Conservation (phyloP, 2,329 filamentous ascomycete species). For the Canariomyces notabilis region DNA sequence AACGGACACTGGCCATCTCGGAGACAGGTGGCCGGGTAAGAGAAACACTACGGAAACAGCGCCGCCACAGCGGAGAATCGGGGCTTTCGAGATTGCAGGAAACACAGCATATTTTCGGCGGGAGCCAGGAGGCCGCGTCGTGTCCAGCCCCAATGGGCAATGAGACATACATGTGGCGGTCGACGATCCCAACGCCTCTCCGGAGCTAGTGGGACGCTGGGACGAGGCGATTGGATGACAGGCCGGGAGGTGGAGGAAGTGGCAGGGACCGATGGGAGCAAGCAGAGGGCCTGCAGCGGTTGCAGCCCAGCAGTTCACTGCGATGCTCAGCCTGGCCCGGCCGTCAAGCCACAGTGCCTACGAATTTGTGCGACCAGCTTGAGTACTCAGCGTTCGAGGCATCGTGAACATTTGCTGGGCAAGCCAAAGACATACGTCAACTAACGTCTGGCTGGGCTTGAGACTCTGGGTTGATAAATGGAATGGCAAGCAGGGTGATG, state of each 20-base stretch:
- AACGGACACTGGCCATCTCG: slow-evolving; percentile 1
- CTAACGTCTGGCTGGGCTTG: no score
- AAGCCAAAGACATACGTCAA: no score
- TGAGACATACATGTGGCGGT: slow-evolving; percentile 7
- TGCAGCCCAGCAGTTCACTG: background rate
- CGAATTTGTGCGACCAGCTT: slow-evolving; percentile 11
- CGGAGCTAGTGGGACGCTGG: background rate
- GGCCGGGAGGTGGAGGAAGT: slow-evolving; percentile 4
- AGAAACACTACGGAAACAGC: background rate
- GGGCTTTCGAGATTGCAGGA: background rate
- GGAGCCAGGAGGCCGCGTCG: background rate
- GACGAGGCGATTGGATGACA: slow-evolving; percentile 6
- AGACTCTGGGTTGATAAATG: no score
- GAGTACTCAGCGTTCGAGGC: background rate
- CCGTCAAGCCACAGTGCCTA: no score
- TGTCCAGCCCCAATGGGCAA: background rate
- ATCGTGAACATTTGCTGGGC: no score
- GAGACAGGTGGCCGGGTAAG: background rate
- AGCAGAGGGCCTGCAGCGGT: slow-evolving; percentile 7
- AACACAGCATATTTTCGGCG: slow-evolving; percentile 3
- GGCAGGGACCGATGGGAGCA: slow-evolving; percentile 1
- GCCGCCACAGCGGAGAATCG: slow-evolving; percentile 4
- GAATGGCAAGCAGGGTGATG: no score
- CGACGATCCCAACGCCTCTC: slow-evolving; percentile 13
- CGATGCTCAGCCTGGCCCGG: slow-evolving; percentile 2